Conservation (phyloP, 1,284 basidiomycete genomes). For the Rhodofomes roseus region DNA sequence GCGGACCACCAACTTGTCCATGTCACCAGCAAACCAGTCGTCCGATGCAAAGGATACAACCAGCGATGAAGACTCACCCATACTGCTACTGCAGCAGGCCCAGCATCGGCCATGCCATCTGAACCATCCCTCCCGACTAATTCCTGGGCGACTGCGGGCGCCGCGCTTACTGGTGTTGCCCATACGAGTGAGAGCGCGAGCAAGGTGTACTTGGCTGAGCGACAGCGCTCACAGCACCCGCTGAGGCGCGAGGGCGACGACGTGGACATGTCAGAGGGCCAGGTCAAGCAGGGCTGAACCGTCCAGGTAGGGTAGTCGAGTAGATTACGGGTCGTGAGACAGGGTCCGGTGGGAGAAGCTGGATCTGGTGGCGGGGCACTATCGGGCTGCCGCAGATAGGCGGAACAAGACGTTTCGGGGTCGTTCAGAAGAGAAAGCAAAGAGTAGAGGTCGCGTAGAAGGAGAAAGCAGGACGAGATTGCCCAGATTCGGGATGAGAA, state of each 20-base stretch:
- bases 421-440: not conserved
- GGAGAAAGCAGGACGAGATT: not conserved
- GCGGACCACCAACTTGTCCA: no score
- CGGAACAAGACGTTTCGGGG: not conserved
- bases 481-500: not conserved
- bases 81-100: conserved; percentile 6
- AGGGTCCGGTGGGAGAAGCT: not conserved
- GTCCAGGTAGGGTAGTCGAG: not conserved
- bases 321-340: not conserved
- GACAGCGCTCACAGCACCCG: conserved; percentile 1
- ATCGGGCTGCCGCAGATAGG: conserved; percentile 3
- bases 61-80: conserved; percentile 1
- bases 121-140: not conserved
- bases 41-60: no score
- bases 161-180: conserved; percentile 1
- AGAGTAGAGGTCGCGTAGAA: not conserved
- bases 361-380: not conserved
- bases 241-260: not conserved
- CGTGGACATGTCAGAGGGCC: not conserved
- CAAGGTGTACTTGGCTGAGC: not conserved
- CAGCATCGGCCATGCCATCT: not conserved
- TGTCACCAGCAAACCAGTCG: no score
- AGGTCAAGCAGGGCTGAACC: not conserved
- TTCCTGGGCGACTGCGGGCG: not conserved
- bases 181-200: not conserved